Conservation (phyloP, 805 yeast species). For the Metschnikowia peoriensis region DNA sequence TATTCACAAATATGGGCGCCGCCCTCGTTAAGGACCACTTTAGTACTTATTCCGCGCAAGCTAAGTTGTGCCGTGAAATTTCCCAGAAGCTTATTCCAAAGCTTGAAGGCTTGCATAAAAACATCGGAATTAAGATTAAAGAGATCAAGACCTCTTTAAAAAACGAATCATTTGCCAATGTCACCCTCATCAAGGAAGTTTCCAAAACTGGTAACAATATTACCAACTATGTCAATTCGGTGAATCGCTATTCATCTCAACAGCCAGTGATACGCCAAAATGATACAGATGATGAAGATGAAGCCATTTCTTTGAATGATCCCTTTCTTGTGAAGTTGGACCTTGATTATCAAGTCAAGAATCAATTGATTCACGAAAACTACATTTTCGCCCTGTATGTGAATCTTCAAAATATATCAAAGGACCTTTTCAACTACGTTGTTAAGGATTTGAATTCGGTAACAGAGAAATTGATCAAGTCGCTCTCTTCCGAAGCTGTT, state of each 20-base stretch:
- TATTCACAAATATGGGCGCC: slow-evolving; percentile 30
- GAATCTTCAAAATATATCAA: slow-evolving; percentile 41
- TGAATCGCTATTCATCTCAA: slow-evolving; percentile 33
- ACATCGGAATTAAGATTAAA: slow-evolving; percentile 37
- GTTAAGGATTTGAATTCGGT: slow-evolving; percentile 34
- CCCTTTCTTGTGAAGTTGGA: slow-evolving; percentile 41
- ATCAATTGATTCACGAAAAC: slow-evolving; percentile 41
- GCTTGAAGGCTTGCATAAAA: slow-evolving; percentile 34
- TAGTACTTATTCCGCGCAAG: slow-evolving; percentile 24
- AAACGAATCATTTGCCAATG: slow-evolving; percentile 42
- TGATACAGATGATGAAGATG: slow-evolving; percentile 27
- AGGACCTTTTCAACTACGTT: slow-evolving; percentile 36
- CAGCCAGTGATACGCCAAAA: slow-evolving; percentile 30
- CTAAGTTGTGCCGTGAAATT: slow-evolving; percentile 33
- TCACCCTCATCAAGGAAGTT: slow-evolving; percentile 40
- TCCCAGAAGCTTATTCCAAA: slow-evolving; percentile 33
- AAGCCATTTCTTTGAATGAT: slow-evolving; percentile 32
- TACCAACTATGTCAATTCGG: slow-evolving; percentile 28
- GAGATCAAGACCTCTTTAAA: slow-evolving; percentile 40
- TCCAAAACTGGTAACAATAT: slow-evolving; percentile 59
- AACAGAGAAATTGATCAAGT: slow-evolving; percentile 34
- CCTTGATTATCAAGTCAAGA: slow-evolving; percentile 40
- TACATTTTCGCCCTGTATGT: slow-evolving; percentile 42
- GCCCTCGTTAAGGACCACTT: slow-evolving; percentile 37
- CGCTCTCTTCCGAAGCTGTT: slow-evolving; percentile 24